Evolutionary conservation across 768 basidiomycete genomes (phyloP), one percentile per base, ranked within the genome.

Genomic region (Termitomyces sp.): DNA sequence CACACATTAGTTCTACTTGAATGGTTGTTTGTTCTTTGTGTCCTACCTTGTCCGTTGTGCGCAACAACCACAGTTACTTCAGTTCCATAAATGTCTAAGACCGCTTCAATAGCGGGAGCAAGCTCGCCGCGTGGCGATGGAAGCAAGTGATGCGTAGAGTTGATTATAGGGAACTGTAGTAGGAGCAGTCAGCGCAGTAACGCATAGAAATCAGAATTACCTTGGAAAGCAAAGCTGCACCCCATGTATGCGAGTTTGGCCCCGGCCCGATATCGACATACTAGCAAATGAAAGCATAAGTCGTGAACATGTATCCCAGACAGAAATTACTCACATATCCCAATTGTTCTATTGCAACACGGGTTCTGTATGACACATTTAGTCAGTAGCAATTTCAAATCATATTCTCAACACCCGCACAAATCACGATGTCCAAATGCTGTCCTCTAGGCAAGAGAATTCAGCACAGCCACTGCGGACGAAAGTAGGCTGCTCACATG

Each of bases 241-340:
- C 93, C 93, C 93, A 95, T 0, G 93, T 95, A 65, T 95, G 92
- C 50, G 84, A 75, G 65, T 91, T 89, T 2, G 92, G 91, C 41
- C 91, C 91, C 3, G 93, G 94, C 2, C 94, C 94, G 14, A 93
- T 75, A 64, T 96, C 94, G 5, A 92, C 88, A 66, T 94, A 84
- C 90, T 94, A 60, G 23, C 23, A n/a, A 50, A 33, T 21, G 30
- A 33, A 31, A 37, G 19, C 21, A 21, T 45, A n/a, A 12, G n/a
- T 37, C 42, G 58, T 47, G 40, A 54, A 56, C 21, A 41, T 23
- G 43, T 43, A 45, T 9, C 53, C 19, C 28, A 55, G 5, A 12
- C n/a, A 12, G 15, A 46, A 30, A 47, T 14, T 28, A 75, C 85
- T 67, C 62, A 92, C 91, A 69, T 89, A 94, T 53, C 89, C 89